Evolutionary conservation across 371 early-diverging fungal species (phyloP).

Genomic region (Blastocladiella emersonii): DNA sequence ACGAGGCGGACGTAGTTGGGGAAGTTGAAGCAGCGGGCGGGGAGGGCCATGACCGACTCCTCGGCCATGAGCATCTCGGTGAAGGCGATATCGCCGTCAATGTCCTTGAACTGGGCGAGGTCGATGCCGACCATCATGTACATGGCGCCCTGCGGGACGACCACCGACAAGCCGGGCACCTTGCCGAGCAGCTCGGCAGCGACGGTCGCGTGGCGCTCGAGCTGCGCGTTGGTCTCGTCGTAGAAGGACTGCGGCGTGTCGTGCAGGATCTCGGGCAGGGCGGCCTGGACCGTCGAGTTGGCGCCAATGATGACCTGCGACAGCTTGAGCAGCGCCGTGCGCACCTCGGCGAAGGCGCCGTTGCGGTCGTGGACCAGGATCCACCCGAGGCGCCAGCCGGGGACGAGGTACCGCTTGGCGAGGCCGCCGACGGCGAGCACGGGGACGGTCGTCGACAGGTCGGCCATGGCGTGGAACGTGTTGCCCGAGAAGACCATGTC

Average conservation of each 20-base stretch:
- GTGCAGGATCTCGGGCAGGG: slow-evolving; percentile 62
- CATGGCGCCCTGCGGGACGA: slow-evolving; percentile 86
- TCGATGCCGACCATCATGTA: slow-evolving; percentile 71
- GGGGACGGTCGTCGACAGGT: slow-evolving; percentile 62
- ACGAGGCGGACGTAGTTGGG: slow-evolving; percentile 70
- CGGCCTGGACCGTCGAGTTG: slow-evolving; percentile 60
- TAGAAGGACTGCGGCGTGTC: slow-evolving; percentile 53
- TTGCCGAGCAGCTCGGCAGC: slow-evolving; percentile 40
- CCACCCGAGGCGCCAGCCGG: slow-evolving; percentile 90
- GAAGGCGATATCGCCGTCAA: slow-evolving; percentile 62
- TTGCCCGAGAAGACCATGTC: slow-evolving; percentile 66
- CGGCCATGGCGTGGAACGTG: slow-evolving; percentile 53
- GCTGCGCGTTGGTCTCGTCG: slow-evolving; percentile 46
- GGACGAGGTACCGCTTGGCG: slow-evolving; percentile 81
- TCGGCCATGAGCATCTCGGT: slow-evolving; percentile 66
- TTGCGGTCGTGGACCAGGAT: slow-evolving; percentile 62
- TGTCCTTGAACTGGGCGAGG: slow-evolving; percentile 50
- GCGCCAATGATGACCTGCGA: slow-evolving; percentile 68
- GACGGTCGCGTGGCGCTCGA: slow-evolving; percentile 54
- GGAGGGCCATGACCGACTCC: slow-evolving; percentile 71
- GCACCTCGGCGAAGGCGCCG: slow-evolving; percentile 37
- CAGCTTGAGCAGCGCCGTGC: slow-evolving; percentile 51
- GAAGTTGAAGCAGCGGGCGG: slow-evolving; percentile 71
- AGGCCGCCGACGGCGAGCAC: slow-evolving; percentile 72
- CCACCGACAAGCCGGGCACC: slow-evolving; percentile 58